Evolutionary conservation across 2,329 filamentous ascomycete species (phyloP).

Genomic region (Aspergillus alliaceus): DNA sequence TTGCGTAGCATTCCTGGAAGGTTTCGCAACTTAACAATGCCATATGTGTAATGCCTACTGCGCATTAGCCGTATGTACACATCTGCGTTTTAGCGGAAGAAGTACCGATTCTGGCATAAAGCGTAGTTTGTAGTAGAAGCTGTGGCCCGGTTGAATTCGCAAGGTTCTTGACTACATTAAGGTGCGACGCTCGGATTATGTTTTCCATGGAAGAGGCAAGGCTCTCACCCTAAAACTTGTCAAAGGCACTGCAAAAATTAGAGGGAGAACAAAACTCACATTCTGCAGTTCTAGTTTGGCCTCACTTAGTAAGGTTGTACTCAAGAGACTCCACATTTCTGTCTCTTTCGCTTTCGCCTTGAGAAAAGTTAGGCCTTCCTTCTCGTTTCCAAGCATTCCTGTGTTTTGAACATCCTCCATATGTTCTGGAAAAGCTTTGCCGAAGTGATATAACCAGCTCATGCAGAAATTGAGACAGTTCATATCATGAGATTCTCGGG

Average conservation of each 20-base stretch:
- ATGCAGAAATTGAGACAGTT: slow-evolving; percentile 91
- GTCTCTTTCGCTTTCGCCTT: slow-evolving; percentile 83
- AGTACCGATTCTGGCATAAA: slow-evolving; percentile 75
- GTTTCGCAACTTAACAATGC: slow-evolving; percentile 64
- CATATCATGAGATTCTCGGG: slow-evolving; percentile 88
- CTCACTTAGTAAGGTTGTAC: slow-evolving; percentile 80
- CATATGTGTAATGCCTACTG: slow-evolving; percentile 53
- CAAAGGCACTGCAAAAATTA: slow-evolving; percentile 9
- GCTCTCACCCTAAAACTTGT: slow-evolving; percentile 52
- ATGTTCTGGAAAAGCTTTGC: slow-evolving; percentile 78
- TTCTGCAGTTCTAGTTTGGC: slow-evolving; percentile 75
- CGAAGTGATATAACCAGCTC: slow-evolving; percentile 94
- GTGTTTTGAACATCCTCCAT: slow-evolving; percentile 68
- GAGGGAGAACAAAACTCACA: slow-evolving; percentile 51
- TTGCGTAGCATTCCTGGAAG: slow-evolving; percentile 71
- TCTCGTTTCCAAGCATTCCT: slow-evolving; percentile 73
- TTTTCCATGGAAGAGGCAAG: slow-evolving; percentile 68
- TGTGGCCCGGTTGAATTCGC: slow-evolving; percentile 71
- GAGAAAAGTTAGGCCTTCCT: slow-evolving; percentile 79
- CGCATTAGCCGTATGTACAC: slow-evolving; percentile 13
- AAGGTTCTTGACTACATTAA: slow-evolving; percentile 76
- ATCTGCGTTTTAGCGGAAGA: slow-evolving; percentile 1
- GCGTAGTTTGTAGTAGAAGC: slow-evolving; percentile 67
- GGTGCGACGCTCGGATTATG: slow-evolving; percentile 77
- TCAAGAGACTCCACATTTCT: slow-evolving; percentile 81